Base-by-base conservation (phyloP, 768 basidiomycete species). In the Scleroderma citrinum region DNA sequence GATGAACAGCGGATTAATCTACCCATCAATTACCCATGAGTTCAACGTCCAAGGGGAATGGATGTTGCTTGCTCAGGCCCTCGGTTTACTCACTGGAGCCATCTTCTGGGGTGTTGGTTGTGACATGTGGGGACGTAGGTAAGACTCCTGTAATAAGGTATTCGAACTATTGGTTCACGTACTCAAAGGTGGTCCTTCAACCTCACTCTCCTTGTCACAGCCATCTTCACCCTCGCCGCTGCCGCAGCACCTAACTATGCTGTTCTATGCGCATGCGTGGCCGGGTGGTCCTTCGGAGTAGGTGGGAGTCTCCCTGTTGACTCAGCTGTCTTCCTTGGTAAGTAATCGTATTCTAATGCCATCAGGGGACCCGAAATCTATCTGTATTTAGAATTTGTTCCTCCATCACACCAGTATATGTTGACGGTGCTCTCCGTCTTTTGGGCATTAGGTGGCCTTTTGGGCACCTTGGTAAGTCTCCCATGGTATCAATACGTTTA, bases 111-210 rank as follows among this genome's bases (percentile, higher is more conserved):
- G n/a, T n/a, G n/a, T n/a, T 21, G 77, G 76, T 11, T 79, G 78
- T 13, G 85, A 87, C 52, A 66, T 87, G 1, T 87, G 85, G 84
- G 85, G 85, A 8, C 71, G 85, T 58, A 75, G 70, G 82, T 84
- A 49, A 29, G 56, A n/a, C 16, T 8, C 41, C 4, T 5, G 17
- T 34, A 13, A 11, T 16, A n/a, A 5, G 5, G 19, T n/a, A 14
- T 30, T 36, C 16, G 24, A 40, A 24, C 1, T 23, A 14, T 19
- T 34, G 6, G 43, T 49, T 62, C 42, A 66, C 35, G 2, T 24
- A 7, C n/a, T 20, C 34, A 24, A 53, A 82, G 81, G 49, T 75
- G 80, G 62, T 81, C 79, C 0, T 85, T 84, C 63, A 85, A 87
- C 59, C 54, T 81, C n/a, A 89, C 86, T 0, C 67, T 88, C 7